Conservation (phyloP, 805 yeast genomes). For the Saccharomycopsis javanensis region DNA sequence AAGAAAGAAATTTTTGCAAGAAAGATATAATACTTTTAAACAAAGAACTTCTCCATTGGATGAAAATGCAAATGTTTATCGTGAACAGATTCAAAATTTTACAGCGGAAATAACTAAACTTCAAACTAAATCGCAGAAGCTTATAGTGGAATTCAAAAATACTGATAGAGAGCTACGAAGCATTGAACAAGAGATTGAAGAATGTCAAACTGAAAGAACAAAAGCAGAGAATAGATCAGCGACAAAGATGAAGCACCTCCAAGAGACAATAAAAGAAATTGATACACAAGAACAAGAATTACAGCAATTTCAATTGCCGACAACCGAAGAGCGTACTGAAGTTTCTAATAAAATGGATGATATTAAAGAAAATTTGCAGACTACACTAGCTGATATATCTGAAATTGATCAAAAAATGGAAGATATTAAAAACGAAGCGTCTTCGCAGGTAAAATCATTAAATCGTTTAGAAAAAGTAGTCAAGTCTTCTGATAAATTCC, state of each 20-base stretch:
- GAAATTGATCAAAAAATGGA: not conserved
- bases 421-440: not conserved
- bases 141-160: slow-evolving; percentile 33
- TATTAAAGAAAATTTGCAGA: not conserved
- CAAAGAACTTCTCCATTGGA: slow-evolving; percentile 4
- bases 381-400: not conserved
- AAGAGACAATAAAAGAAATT: slow-evolving; percentile 15
- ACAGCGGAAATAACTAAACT: slow-evolving; percentile 11
- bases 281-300: not conserved
- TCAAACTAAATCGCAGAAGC: slow-evolving; percentile 27
- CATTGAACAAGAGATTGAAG: slow-evolving; percentile 24
- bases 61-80: not conserved
- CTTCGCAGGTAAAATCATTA: not conserved
- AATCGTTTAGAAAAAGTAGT: not conserved
- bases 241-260: slow-evolving; percentile 22
- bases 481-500: slow-evolving; percentile 42
- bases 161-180: slow-evolving; percentile 28
- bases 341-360: not conserved
- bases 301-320: not conserved
- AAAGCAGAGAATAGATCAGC: slow-evolving; percentile 19
- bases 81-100: not conserved
- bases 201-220: slow-evolving; percentile 25
- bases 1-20: slow-evolving; percentile 23
- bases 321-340: slow-evolving; percentile 1
- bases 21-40: slow-evolving; percentile 21